phyloP scores from a whole-genome alignment of 2,329 filamentous ascomycete species.

The Claviceps sp. region DNA sequence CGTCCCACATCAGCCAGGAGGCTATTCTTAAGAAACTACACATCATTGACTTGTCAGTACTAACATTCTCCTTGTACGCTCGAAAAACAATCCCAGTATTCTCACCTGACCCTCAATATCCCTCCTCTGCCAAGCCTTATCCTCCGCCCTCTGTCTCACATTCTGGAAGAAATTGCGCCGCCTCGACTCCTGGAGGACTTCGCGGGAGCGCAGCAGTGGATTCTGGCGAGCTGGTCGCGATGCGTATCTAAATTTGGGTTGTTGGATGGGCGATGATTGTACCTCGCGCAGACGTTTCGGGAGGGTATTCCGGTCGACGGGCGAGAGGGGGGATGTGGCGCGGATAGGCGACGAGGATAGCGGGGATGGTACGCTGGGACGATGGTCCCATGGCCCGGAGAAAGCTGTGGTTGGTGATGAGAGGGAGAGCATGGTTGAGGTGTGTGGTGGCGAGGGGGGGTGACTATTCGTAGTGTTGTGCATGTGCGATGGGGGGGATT shows the following conservation, averaged over 20 bases:
- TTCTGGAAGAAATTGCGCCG: conserved; percentile 57
- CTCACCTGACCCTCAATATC: conserved; percentile 44
- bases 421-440: conserved; percentile 27
- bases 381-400: conserved; percentile 29
- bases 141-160: conserved; percentile 46
- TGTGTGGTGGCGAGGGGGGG: conserved; percentile 1
- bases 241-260: conserved; percentile 34
- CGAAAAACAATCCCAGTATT: not conserved
- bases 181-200: conserved; percentile 50
- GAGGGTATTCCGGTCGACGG: conserved; percentile 27
- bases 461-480: not conserved
- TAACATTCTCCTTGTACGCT: not conserved
- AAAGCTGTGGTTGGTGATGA: conserved; percentile 29
- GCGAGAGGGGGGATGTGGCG: conserved; percentile 33
- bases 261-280: conserved; percentile 31
- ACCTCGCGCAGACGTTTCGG: conserved; percentile 22
- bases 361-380: conserved; percentile 38
- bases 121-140: conserved; percentile 44
- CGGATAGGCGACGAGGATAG: conserved; percentile 46
- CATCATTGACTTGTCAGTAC: not conserved
- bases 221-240: conserved; percentile 46
- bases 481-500: not conserved
- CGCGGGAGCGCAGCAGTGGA: conserved; percentile 44
- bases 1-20: conserved; percentile 20
- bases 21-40: conserved; percentile 23